A percentile compares a stretch with the other conserved stretches of the same genome.
These are phyloP conservation scores for Zygosaccharomyces pseudorouxii DNA, from an alignment of 805 yeast species.

Conservation along the genomic window DNA sequence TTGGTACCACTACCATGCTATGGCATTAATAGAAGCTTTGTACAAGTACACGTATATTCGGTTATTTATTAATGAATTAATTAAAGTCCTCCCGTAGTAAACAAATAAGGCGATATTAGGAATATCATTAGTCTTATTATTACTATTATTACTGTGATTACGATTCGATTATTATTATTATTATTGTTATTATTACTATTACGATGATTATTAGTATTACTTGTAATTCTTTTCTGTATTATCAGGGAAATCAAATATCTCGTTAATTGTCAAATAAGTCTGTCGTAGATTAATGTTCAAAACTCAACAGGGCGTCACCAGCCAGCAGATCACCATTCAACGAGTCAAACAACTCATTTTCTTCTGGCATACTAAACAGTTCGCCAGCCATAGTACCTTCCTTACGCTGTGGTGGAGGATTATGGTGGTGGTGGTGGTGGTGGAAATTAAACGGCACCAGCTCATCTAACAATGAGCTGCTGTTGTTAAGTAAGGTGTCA, in stretches of 20 bases:
- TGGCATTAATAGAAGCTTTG: background rate
- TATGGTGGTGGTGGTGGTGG: background rate
- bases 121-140: background rate
- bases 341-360: constrained; percentile 3
- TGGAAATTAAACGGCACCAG: constrained; percentile 3
- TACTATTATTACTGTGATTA: background rate
- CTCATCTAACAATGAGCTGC: constrained; percentile 4
- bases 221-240: background rate
- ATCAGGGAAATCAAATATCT: background rate
- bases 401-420: background rate
- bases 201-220: background rate
- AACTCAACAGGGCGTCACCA: constrained; percentile 4
- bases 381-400: background rate
- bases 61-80: too few relatives aligned
- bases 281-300: background rate
- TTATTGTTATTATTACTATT: background rate
- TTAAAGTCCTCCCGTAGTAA: too few relatives aligned
- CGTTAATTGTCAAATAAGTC: background rate
- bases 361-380: constrained; percentile 4
- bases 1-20: background rate
- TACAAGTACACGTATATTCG: too few relatives aligned
- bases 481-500: constrained; percentile 4
- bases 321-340: constrained; percentile 3
- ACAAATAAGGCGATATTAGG: background rate
- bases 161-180: background rate